Base-by-base conservation (phyloP, 345 rosid genomes). In the Conringia planisiliqua region DNA sequence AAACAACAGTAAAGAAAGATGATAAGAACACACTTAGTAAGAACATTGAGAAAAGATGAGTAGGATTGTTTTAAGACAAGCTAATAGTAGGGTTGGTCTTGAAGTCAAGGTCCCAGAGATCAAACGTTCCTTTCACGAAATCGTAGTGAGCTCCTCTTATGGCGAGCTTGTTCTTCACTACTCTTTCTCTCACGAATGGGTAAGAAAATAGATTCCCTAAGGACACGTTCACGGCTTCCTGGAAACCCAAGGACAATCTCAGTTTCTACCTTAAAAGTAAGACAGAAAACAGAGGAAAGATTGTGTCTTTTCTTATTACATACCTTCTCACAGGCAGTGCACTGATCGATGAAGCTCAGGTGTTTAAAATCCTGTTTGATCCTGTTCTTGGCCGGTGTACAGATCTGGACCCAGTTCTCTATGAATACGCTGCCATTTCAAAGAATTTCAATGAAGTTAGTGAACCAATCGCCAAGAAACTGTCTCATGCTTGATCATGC, bases 171-270 rank as follows among this genome's bases (percentile, higher is more conserved):
- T 86, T 86, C 69, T 82, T 83, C 80, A 78, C 78, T 11, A 82
- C 87, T 4, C 81, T 82, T 59, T 91, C 88, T 40, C 88, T 89
- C 85, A 91, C 97, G 17, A 81, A 89, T 26, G 97, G 90, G 58
- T 91, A 91, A 13, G 97, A 86, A 81, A 91, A 66, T 5, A 91
- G 80, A 80, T 91, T 89, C 51, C 84, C 91, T 17, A 91, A 77
- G 0, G 95, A 87, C 56, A 89, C 88, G 50, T 91, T 91, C 87
- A 91, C 95, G 0, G 92, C 88, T 79, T 89, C 97, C 88, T 88
- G 87, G 29, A 14, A 20, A 54, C 1, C 32, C 17, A 13, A 46
- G 16, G n/a, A 22, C 43, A 47, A 24, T 55, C 48, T 44, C n/a
- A 52, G 14, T 18, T 62, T 30, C 2, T 3, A 22, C 8, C 8